Conservation (phyloP, 164 flowering plant species). For the Chimonanthus salicifolius region DNA sequence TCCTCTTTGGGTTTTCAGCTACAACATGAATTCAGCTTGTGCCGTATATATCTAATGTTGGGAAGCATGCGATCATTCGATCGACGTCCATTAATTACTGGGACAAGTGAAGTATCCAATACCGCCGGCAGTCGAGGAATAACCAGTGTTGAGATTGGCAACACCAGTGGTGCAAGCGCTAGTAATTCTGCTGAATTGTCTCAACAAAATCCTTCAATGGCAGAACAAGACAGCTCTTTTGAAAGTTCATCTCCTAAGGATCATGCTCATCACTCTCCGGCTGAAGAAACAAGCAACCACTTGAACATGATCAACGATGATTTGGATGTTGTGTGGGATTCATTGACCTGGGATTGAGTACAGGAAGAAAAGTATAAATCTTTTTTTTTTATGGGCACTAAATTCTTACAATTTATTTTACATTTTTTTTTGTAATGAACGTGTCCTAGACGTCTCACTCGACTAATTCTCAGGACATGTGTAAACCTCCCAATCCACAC, state of each 20-base stretch:
- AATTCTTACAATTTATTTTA: no score
- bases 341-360: conserved; percentile 1
- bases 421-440: no score
- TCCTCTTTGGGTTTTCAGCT: conserved; percentile 27
- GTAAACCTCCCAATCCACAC: no score
- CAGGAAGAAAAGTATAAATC: no score
- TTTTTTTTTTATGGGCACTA: no score
- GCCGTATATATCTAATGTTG: conserved; percentile 57
- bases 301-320: conserved; percentile 14
- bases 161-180: background rate
- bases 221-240: no score
- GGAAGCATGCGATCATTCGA: conserved; percentile 63
- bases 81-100: conserved; percentile 41
- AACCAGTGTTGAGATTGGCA: background rate
- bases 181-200: conserved; percentile 7
- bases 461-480: no score
- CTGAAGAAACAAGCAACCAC: conserved; percentile 2
- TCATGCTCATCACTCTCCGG: conserved; percentile 13
- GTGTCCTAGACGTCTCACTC: no score
- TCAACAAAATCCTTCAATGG: conserved; percentile 4
- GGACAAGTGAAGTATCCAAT: background rate
- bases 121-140: background rate
- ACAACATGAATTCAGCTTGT: conserved; percentile 53
- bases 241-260: background rate
- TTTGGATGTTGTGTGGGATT: conserved; percentile 22